A percentile compares a stretch with the other conserved stretches of the same genome.
Evolutionary conservation across 2,329 filamentous ascomycete species (phyloP).

Genomic region (Incumbomyces lentus): DNA sequence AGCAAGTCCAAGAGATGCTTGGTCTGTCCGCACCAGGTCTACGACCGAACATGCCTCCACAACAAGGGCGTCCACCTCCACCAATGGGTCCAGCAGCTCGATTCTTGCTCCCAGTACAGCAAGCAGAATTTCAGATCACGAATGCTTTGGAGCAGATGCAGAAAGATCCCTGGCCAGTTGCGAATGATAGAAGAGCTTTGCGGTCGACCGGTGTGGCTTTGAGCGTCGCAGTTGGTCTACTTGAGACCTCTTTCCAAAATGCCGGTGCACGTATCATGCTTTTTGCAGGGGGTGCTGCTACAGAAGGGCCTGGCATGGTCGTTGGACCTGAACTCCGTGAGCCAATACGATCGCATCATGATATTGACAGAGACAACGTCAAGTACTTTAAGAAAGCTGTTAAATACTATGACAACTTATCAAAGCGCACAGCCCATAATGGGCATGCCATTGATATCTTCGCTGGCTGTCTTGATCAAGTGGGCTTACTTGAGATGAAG

Average conservation of each 20-base stretch:
- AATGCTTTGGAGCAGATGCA: conserved; percentile 92
- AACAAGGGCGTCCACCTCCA: conserved; percentile 62
- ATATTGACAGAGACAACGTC: conserved; percentile 97
- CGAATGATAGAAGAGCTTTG: conserved; percentile 79
- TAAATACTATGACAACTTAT: conserved; percentile 94
- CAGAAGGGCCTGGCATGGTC: conserved; percentile 92
- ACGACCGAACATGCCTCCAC: conserved; percentile 61
- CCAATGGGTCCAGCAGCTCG: conserved; percentile 72
- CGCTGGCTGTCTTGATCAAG: conserved; percentile 92
- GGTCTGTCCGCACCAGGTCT: conserved; percentile 63
- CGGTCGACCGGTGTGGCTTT: conserved; percentile 94
- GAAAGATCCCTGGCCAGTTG: conserved; percentile 94
- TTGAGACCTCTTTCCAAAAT: conserved; percentile 94
- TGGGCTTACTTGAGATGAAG: conserved; percentile 96
- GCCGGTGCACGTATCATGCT: conserved; percentile 93
- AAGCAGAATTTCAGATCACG: conserved; percentile 94
- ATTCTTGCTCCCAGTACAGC: conserved; percentile 86
- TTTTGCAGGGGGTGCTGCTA: conserved; percentile 88
- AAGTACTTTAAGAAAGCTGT: conserved; percentile 99
- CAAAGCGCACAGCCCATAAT: conserved; percentile 90
- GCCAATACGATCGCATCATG: conserved; percentile 94
- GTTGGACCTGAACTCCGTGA: conserved; percentile 92
- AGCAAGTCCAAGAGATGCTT: conserved; percentile 99
- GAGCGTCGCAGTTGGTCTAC: conserved; percentile 81
- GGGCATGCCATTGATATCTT: conserved; percentile 97